phyloP scores from a whole-genome alignment of 352 stramenopile species.

The Phytophthora palmivora region DNA sequence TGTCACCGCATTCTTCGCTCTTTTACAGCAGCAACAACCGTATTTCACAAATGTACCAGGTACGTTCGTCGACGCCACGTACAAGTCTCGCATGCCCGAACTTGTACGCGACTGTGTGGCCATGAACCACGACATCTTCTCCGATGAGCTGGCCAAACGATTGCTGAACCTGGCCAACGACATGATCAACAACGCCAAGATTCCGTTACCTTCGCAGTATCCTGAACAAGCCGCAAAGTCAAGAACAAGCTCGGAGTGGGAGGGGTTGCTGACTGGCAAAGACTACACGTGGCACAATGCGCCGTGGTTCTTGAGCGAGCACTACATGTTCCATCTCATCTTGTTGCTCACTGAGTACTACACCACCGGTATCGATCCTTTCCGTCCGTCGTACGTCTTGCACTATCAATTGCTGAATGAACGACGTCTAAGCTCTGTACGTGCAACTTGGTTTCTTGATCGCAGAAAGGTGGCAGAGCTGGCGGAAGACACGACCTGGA shows the following conservation, averaged over 20 bases:
- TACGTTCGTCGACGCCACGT: conserved; percentile 62
- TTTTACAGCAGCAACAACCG: conserved; percentile 41
- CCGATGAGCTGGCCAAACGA: conserved; percentile 28
- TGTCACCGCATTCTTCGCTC: conserved; percentile 49
- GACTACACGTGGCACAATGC: conserved; percentile 62
- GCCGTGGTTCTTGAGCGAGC: conserved; percentile 72
- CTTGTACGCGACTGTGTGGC: conserved; percentile 57
- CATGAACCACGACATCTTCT: conserved; percentile 46
- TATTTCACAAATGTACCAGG: conserved; percentile 43
- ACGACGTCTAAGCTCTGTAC: no score
- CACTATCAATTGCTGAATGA: background rate
- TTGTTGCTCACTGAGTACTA: conserved; percentile 63
- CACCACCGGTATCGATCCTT: conserved; percentile 57
- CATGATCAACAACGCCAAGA: conserved; percentile 44
- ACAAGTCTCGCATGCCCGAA: conserved; percentile 54
- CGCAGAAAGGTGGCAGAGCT: conserved; percentile 33
- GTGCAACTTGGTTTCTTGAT: no score
- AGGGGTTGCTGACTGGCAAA: conserved; percentile 31
- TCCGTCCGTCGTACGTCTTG: conserved; percentile 55
- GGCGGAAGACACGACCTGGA: conserved; percentile 50
- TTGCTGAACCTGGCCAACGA: conserved; percentile 49
- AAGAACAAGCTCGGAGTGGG: conserved; percentile 45
- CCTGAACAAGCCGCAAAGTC: conserved; percentile 14
- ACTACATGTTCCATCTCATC: conserved; percentile 74
- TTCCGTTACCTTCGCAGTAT: conserved; percentile 50